phyloP scores from a whole-genome alignment of 1,139 yeast species.

The Magnusiomyces sp. region DNA sequence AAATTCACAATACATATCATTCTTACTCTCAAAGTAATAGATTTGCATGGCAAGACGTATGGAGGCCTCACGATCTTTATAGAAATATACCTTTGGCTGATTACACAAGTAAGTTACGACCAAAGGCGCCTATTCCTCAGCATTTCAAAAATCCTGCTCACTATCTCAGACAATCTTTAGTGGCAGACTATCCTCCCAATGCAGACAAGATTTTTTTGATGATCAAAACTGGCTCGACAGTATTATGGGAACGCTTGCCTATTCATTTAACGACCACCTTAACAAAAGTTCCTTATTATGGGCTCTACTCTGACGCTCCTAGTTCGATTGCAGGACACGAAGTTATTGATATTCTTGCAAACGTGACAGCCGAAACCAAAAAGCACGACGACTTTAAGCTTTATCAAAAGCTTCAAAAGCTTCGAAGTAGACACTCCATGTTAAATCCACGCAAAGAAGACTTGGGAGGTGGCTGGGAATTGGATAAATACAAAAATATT shows the following conservation, averaged over 20 bases:
- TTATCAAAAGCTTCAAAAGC: constrained; percentile 24
- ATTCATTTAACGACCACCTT: constrained; percentile 31
- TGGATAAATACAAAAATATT: constrained; percentile 33
- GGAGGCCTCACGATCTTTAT: constrained; percentile 12
- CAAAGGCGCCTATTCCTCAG: no score
- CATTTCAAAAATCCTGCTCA: no score
- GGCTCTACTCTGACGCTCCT: constrained; percentile 30
- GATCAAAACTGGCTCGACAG: constrained; percentile 34
- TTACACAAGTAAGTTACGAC: no score
- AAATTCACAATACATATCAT: no score
- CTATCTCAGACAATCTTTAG: constrained; percentile 21
- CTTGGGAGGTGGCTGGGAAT: constrained; percentile 31
- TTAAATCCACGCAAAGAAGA: no score
- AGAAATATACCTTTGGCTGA: no score
- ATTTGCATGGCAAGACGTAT: constrained; percentile 10
- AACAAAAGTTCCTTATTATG: constrained; percentile 30
- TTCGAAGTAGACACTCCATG: no score
- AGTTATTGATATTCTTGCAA: no score
- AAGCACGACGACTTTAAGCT: constrained; percentile 21
- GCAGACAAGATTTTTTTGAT: constrained; percentile 26
- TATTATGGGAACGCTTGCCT: constrained; percentile 33
- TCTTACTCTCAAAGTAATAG: not conserved
- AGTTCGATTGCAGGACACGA: constrained; percentile 30
- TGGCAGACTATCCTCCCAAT: constrained; percentile 23
- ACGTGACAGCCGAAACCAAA: constrained; percentile 23